Conservation (phyloP, 2,329 filamentous ascomycete genomes). For the Lachnellula occidentalis region DNA sequence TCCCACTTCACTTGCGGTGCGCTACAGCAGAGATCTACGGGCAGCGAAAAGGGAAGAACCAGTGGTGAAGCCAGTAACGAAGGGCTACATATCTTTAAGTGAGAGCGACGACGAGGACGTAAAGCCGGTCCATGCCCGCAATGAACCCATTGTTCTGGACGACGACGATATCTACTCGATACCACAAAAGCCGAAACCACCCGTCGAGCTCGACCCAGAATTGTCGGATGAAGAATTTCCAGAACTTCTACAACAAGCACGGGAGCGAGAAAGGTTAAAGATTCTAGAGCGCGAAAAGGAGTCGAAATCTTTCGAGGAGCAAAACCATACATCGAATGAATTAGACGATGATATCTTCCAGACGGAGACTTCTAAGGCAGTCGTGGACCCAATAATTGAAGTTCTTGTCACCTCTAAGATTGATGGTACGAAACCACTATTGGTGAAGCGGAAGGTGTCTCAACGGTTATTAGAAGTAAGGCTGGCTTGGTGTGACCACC, state of each 20-base stretch:
- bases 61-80: slow-evolving; percentile 1
- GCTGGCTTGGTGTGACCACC: slow-evolving; percentile 61
- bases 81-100: slow-evolving; percentile 21
- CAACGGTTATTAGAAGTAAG: slow-evolving; percentile 64
- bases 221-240: slow-evolving; percentile 29
- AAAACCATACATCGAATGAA: slow-evolving; percentile 9
- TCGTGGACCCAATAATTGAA: slow-evolving; percentile 46
- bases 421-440: slow-evolving; percentile 50
- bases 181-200: not conserved
- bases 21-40: slow-evolving; percentile 16
- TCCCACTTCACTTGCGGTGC: slow-evolving; percentile 14
- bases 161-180: slow-evolving; percentile 16
- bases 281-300: slow-evolving; percentile 10
- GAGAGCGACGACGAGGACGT: slow-evolving; percentile 19
- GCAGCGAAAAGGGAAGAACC: slow-evolving; percentile 4
- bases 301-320: slow-evolving; percentile 6
- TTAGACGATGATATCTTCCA: slow-evolving; percentile 11
- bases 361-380: slow-evolving; percentile 2
- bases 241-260: slow-evolving; percentile 26
- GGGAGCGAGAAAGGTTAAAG: slow-evolving; percentile 23
- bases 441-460: slow-evolving; percentile 61
- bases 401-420: slow-evolving; percentile 67
- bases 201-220: slow-evolving; percentile 13
- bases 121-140: slow-evolving; percentile 1
- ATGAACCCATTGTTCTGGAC: slow-evolving; percentile 6